A percentile compares a stretch with the other conserved stretches of the same genome.
Evolutionary conservation across 208 protist genomes (phyloP).

Genomic region (Leptomonas seymouri): DNA sequence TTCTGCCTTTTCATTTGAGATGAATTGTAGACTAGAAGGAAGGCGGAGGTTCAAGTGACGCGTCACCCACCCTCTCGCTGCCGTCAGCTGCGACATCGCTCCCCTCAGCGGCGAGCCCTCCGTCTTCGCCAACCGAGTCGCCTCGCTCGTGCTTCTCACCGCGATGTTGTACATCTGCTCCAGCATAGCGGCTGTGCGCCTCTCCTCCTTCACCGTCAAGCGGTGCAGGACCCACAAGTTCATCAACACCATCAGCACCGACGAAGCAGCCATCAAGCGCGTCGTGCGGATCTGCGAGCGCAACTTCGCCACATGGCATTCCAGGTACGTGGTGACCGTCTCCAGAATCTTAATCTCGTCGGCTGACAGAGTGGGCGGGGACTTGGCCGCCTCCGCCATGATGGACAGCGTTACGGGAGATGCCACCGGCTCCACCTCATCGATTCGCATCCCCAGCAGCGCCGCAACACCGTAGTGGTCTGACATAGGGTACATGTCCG

Average conservation of each 20-base stretch:
- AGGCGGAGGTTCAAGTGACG: conserved; percentile 4
- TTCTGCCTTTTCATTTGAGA: background rate
- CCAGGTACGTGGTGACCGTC: conserved; percentile 47
- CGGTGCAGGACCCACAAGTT: conserved; percentile 39
- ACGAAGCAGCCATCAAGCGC: conserved; percentile 42
- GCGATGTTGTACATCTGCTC: conserved; percentile 50
- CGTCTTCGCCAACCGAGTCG: background rate
- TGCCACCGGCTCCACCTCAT: conserved; percentile 4
- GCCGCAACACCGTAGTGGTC: conserved; percentile 91
- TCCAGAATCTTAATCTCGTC: conserved; percentile 52
- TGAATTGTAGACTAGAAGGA: background rate
- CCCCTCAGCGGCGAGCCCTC: background rate
- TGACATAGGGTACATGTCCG: conserved; percentile 60
- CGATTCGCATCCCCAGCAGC: conserved; percentile 42
- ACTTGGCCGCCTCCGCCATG: background rate
- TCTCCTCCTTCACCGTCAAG: conserved; percentile 25
- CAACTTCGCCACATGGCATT: conserved; percentile 43
- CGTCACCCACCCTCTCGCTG: conserved; percentile 10
- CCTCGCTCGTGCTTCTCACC: background rate
- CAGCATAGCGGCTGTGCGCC: conserved; percentile 39
- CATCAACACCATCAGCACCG: conserved; percentile 27
- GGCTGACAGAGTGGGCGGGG: conserved; percentile 21
- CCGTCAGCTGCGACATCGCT: conserved; percentile 9
- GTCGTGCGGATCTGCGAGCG: conserved; percentile 42
- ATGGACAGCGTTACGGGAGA: conserved; percentile 1